Conservation (phyloP, 164 flowering plant genomes). For the Sedum album region DNA sequence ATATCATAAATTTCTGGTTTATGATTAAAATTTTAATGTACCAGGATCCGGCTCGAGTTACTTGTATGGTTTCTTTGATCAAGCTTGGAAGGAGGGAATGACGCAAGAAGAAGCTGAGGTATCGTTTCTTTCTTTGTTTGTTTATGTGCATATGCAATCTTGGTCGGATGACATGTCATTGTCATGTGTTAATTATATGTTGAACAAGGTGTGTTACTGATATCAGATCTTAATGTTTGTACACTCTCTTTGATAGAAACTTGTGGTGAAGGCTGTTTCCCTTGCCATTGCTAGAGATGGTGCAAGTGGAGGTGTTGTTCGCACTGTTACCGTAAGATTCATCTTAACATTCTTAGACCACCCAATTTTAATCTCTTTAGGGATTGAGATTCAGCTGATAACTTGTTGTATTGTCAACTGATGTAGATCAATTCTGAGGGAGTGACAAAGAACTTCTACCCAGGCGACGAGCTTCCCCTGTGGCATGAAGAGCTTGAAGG, state of each 20-base stretch:
- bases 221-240: too few relatives aligned
- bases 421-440: conserved; percentile 84
- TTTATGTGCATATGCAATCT: neutral
- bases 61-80: conserved; percentile 95
- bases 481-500: conserved; percentile 97
- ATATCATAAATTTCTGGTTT: neutral
- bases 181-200: neutral
- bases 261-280: conserved; percentile 94
- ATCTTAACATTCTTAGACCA: neutral
- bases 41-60: conserved; percentile 97
- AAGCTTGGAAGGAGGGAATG: conserved; percentile 96
- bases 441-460: conserved; percentile 69
- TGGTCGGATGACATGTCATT: too few relatives aligned
- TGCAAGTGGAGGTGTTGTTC: conserved; percentile 98
- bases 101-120: conserved; percentile 99
- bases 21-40: neutral
- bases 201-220: neutral
- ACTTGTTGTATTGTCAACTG: neutral
- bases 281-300: conserved; percentile 99
- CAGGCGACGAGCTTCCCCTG: conserved; percentile 70
- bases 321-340: conserved; percentile 81
- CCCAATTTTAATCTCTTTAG: neutral
- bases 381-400: neutral
- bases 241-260: conserved; percentile 38
- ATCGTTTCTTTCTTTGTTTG: conserved; percentile 11